Percentiles rank a stretch among this genome's conserved stretches.
These are phyloP conservation scores for Ramaria sp. DNA, from an alignment of 768 basidiomycete genomes.

Conservation along the genomic window DNA sequence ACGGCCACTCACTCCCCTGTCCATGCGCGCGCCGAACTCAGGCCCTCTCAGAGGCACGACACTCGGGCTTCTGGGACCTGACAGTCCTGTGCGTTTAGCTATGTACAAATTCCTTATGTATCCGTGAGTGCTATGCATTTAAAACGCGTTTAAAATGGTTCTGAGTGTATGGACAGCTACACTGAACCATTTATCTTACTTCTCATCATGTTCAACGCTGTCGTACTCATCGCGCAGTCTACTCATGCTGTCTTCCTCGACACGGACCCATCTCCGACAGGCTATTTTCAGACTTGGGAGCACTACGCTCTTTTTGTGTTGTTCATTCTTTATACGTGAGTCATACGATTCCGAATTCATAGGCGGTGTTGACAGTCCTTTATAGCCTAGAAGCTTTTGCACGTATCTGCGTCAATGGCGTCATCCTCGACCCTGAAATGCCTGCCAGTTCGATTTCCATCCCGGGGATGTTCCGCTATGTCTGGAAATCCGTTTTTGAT, in stretches of 20 bases:
- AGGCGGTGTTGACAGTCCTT: slow-evolving; percentile 6
- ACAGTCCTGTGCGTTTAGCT: slow-evolving; percentile 48
- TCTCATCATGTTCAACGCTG: slow-evolving; percentile 75
- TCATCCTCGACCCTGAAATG: slow-evolving; percentile 77
- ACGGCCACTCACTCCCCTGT: not conserved
- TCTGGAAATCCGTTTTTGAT: not conserved
- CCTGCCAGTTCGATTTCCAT: slow-evolving; percentile 21
- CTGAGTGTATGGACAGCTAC: slow-evolving; percentile 37
- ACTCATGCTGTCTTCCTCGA: slow-evolving; percentile 44
- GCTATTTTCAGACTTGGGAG: slow-evolving; percentile 87
- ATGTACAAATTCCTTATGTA: slow-evolving; percentile 63
- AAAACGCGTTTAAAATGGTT: not conserved
- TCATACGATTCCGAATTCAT: slow-evolving; percentile 11
- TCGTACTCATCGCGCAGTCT: slow-evolving; percentile 74
- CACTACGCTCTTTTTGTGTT: slow-evolving; percentile 77
- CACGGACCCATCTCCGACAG: slow-evolving; percentile 22
- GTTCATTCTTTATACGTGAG: slow-evolving; percentile 81
- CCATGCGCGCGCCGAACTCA: not conserved
- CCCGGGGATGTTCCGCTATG: not conserved
- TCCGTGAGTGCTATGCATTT: slow-evolving; percentile 39
- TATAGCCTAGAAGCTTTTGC: slow-evolving; percentile 72
- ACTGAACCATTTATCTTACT: slow-evolving; percentile 81
- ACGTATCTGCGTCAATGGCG: slow-evolving; percentile 82
- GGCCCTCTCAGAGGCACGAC: slow-evolving; percentile 64
- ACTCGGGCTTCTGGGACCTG: slow-evolving; percentile 64